Evolutionary conservation across 1,284 basidiomycete genomes (phyloP), one percentile per base, ranked within the genome.

Genomic region (Phylloporus sp.): DNA sequence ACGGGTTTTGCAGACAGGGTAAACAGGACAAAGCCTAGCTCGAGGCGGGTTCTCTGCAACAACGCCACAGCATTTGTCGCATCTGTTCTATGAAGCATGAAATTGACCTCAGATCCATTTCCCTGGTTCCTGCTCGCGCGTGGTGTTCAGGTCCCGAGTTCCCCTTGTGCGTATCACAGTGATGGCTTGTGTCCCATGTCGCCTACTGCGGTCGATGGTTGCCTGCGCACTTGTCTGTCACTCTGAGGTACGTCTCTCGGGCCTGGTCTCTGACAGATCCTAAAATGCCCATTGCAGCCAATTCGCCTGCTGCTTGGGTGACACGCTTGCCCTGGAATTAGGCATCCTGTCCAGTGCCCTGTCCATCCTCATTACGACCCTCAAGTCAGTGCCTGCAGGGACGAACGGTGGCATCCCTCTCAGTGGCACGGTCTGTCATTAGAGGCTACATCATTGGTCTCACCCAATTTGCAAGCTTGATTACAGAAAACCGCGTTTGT

Each of bases 341-440:
- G n/a, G n/a, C n/a, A n/a, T n/a, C n/a, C n/a, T n/a, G n/a, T n/a
- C n/a, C n/a, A n/a, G n/a, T n/a, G n/a, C n/a, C n/a, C n/a, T n/a
- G 94, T 77, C 84, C 97, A 95, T 87, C 49, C 84, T 96, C 34
- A 85, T 95, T 69, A 94, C 94, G 3, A 94, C 91, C 2, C 75
- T 90, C 53, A 81, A 82, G 62, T 68, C 78, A n/a, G 94, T 96
- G 0, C 95, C 95, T 1, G 90, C 91, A 0, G 96, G 96, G 1
- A 98, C 96, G 2, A 98, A 98, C 73, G 96, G 96, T 13, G 96
- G 86, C n/a, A 84, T 98, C 66, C 92, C 93, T 2, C 61, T 83
- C 0, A 83, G 86, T 51, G 96, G 96, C 12, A 93, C 93, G 0
- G 64, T 86, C 93, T 2, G 77, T 90, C 3, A 72, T 82, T 1